Base-by-base conservation (phyloP, 768 basidiomycete species). In the Leucocoprinus sp. region DNA sequence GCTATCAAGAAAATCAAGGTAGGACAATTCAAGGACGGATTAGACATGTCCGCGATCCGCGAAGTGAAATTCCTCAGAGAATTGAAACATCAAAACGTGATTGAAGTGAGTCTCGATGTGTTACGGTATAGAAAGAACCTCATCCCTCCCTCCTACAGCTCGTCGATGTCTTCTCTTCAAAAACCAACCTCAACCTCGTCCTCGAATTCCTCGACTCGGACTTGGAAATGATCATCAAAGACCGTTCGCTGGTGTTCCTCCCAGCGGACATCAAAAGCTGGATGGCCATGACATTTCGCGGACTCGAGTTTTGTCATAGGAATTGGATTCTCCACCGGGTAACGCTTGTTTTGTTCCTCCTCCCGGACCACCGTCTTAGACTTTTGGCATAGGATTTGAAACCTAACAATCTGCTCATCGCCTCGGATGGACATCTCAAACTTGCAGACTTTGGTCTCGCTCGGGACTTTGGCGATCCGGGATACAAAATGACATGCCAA, bases 1-100 rank as follows among this genome's bases (percentile, higher is more conserved):
- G 96, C 96, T 46, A 95, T 99, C 55, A 99, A 99, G 70, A 98
- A 98, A 66, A 95, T 96, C 54, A 95, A 95, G 57, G 84, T 93
- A 11, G 92, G 93, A 4, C 87, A 88, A 55, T 93, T 95, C 72
- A 95, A 93, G 61, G 96, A 98, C 64, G 96, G 96, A 9, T 74
- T 99, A 26, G 95, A 98, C 65, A 97, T 99, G 93, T 95, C 92
- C 50, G 96, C 96, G 47, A 83, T 99, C 46, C 84, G 96, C 11
- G 96, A 99, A 66, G 93, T 99, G 57, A 97, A 96, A 63, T 97
- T 93, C 61, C 70, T 99, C 47, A 82, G 93, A 28, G 96, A 99
- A 62, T 65, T 99, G 33, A 82, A 80, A 49, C 96, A 99, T 67
- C 85, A 85, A 47, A 97, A 98, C 57, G 76, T 99, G 57, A 97